phyloP scores from a whole-genome alignment of 2,329 filamentous ascomycete genomes.

The Calonectria pseudoreteaudii region DNA sequence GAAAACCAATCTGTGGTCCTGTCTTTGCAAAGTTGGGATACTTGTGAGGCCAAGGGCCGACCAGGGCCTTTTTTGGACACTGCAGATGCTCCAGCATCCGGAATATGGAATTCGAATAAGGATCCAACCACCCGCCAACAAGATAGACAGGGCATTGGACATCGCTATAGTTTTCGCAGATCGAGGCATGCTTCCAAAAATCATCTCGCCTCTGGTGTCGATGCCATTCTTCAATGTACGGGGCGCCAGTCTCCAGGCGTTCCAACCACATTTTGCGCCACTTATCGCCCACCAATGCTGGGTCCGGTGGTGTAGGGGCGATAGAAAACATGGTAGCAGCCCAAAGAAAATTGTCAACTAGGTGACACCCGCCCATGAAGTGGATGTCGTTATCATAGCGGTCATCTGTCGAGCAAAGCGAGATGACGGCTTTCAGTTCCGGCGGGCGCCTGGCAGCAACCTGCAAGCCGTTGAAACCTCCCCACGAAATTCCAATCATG shows the following conservation, averaged over 20 bases:
- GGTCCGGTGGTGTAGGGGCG: conserved; percentile 8
- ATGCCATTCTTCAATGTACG: conserved; percentile 12
- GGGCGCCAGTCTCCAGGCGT: neutral
- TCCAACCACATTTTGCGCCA: conserved; percentile 14
- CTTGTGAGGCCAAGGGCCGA: conserved; percentile 19
- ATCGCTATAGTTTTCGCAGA: conserved; percentile 7
- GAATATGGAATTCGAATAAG: conserved; percentile 16
- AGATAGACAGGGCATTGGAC: conserved; percentile 18
- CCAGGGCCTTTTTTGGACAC: conserved; percentile 6
- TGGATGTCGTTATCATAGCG: neutral
- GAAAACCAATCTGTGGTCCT: conserved; percentile 11
- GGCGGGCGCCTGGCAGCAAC: neutral
- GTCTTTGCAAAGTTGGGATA: conserved; percentile 18
- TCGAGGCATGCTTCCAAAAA: conserved; percentile 17
- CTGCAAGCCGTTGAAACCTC: conserved; percentile 17
- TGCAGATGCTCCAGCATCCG: conserved; percentile 13
- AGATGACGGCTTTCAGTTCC: conserved; percentile 1
- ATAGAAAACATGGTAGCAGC: conserved; percentile 15
- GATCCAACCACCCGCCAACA: conserved; percentile 11
- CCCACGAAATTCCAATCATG: conserved; percentile 22
- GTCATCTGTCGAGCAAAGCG: neutral
- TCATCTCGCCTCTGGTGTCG: conserved; percentile 11
- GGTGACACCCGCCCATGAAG: neutral
- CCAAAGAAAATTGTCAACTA: neutral
- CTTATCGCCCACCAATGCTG: conserved; percentile 11